These are phyloP conservation scores for Fraxinus americana DNA, from an alignment of 257 asterid species.

Conservation along the genomic window DNA sequence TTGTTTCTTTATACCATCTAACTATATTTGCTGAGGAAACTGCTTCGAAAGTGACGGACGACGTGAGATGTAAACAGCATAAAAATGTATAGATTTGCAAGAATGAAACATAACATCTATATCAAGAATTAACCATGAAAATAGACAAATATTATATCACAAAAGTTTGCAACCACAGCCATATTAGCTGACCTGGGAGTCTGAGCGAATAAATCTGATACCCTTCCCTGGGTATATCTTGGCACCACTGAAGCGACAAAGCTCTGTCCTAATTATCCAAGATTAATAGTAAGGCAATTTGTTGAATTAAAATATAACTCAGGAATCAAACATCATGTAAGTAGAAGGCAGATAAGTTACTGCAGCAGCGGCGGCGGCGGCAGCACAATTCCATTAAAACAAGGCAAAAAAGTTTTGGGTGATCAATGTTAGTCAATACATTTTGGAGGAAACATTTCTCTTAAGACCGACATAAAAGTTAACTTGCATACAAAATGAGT, in stretches of 20 bases:
- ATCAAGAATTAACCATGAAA: not conserved
- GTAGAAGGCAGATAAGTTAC: not conserved
- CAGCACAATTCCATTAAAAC: too few relatives aligned
- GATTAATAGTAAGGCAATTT: not conserved
- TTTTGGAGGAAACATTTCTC: too few relatives aligned
- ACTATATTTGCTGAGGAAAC: not conserved
- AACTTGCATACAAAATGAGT: too few relatives aligned
- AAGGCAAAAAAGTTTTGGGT: too few relatives aligned
- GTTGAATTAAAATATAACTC: too few relatives aligned
- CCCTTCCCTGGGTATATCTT: constrained; percentile 35
- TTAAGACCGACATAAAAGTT: too few relatives aligned
- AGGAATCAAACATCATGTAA: not conserved
- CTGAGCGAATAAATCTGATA: constrained; percentile 36
- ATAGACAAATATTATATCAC: not conserved
- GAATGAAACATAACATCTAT: not conserved
- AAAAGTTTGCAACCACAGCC: not conserved
- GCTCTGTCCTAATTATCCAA: constrained; percentile 27
- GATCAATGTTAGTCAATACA: too few relatives aligned
- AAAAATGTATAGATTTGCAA: not conserved
- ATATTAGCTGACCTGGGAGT: constrained; percentile 23
- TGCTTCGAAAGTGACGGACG: not conserved
- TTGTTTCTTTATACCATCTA: not conserved
- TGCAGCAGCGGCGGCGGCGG: too few relatives aligned
- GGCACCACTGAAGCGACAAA: constrained; percentile 35
- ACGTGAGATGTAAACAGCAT: not conserved